Conservation (phyloP, 208 protist species). For the Trypanosomatidae sp. region DNA sequence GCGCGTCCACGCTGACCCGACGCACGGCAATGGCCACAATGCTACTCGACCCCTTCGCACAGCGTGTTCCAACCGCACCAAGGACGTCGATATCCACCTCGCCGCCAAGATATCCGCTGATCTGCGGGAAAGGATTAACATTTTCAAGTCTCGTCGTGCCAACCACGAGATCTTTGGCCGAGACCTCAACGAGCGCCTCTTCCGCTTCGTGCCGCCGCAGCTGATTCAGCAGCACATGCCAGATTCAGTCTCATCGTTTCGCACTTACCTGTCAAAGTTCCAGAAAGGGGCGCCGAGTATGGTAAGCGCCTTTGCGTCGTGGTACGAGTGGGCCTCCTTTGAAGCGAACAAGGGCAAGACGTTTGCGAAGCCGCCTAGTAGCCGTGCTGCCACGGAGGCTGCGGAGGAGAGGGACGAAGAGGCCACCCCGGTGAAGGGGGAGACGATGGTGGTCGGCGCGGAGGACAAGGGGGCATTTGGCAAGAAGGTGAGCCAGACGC, state of each 20-base stretch:
- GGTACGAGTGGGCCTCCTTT: constrained; percentile 87
- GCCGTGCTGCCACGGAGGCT: background rate
- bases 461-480: constrained; percentile 19
- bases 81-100: constrained; percentile 75
- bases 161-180: constrained; percentile 45
- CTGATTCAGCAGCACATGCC: constrained; percentile 85
- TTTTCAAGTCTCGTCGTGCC: constrained; percentile 56
- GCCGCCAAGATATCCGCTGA: constrained; percentile 77
- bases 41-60: background rate
- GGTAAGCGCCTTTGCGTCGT: constrained; percentile 64
- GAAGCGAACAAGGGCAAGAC: constrained; percentile 61
- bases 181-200: constrained; percentile 59
- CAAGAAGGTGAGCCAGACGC: constrained; percentile 47
- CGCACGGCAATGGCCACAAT: background rate
- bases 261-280: constrained; percentile 78
- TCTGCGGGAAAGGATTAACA: constrained; percentile 59
- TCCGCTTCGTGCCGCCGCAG: constrained; percentile 70
- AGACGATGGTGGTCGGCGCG: background rate
- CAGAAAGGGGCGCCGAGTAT: constrained; percentile 47
- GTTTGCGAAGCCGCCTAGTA: constrained; percentile 23
- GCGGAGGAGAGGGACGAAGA: constrained; percentile 18
- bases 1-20: background rate
- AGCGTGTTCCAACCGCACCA: constrained; percentile 47
- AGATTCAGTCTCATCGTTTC: constrained; percentile 51
- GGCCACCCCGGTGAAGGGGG: constrained; percentile 26